Evolutionary conservation across 2,329 filamentous ascomycete genomes (phyloP), one percentile per base, ranked within the genome.

Genomic region (Penicillium sp.): DNA sequence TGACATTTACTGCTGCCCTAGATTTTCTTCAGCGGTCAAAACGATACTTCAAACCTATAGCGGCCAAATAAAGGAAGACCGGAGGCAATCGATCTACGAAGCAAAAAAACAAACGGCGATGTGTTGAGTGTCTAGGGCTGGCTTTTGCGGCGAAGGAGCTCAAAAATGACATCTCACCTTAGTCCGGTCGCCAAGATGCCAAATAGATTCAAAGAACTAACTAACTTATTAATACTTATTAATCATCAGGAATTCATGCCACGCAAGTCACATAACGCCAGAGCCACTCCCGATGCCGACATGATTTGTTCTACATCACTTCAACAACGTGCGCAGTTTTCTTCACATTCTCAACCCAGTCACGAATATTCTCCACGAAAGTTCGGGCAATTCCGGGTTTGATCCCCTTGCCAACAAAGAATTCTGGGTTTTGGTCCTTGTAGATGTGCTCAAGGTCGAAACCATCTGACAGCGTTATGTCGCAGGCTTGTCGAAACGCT

Each of bases 361-460:
- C 34, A 24, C 43, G 38, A 25, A 56, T 58, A 41, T 58, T 45
- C 5, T 47, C 43, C 34, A 56, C 47, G 11, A 53, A 55, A 44
- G 43, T 45, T 40, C 52, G 49, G 26, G 50, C 49, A 48, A 53
- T 55, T 27, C 47, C 53, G 13, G 28, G 42, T 37, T 53, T 51
- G 3, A 53, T 48, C 18, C 50, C 45, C 29, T 49, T 50, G 42
- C 45, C 38, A 34, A 53, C 37, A 9, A 53, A 51, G 37, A 50
- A 55, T 46, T 48, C 40, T 44, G 40, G 49, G 35, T 51, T 47
- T 44, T 55, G 45, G 35, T 55, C 50, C 41, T 51, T 46, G 34
- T 49, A 49, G 25, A 54, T 41, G 39, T 50, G 47, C 37, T 55
- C 42, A 49, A 57, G 54, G 27, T 51, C 44, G 40, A 55, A 39